phyloP scores from a whole-genome alignment of 1,139 yeast genomes.

The Pneumocystis carinii region DNA sequence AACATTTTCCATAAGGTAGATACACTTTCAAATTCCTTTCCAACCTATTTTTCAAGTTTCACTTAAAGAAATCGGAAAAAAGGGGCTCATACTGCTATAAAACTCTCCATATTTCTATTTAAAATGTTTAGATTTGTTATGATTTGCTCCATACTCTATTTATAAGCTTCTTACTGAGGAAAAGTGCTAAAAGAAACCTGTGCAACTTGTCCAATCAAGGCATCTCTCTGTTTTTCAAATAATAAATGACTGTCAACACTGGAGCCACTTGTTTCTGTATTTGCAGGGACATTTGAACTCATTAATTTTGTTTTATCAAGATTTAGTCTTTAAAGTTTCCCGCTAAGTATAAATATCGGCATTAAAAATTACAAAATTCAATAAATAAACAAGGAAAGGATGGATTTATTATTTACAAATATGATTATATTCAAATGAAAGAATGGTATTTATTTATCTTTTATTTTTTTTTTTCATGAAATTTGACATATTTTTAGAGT shows the following conservation, averaged over 20 bases:
- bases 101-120: slow-evolving; percentile 18
- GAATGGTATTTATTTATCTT: background rate
- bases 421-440: background rate
- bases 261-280: background rate
- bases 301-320: background rate
- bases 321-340: background rate
- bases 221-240: slow-evolving; percentile 15
- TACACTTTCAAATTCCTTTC: slow-evolving; percentile 19
- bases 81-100: slow-evolving; percentile 13
- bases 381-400: background rate
- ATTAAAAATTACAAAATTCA: background rate
- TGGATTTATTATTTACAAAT: no score
- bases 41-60: slow-evolving; percentile 12
- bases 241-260: background rate
- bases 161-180: background rate
- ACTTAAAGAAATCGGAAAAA: background rate
- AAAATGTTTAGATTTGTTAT: slow-evolving; percentile 17
- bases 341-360: background rate
- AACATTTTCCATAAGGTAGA: slow-evolving; percentile 18
- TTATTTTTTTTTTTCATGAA: background rate
- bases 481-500: background rate
- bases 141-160: slow-evolving; percentile 16
- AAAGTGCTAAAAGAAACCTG: slow-evolving; percentile 7
- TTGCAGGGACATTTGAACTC: background rate
- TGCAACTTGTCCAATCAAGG: slow-evolving; percentile 14